Percentiles rank a stretch among this genome's conserved stretches.
Conservation (phyloP, 306 rosid genomes). For the Spatholobus suberectus region DNA sequence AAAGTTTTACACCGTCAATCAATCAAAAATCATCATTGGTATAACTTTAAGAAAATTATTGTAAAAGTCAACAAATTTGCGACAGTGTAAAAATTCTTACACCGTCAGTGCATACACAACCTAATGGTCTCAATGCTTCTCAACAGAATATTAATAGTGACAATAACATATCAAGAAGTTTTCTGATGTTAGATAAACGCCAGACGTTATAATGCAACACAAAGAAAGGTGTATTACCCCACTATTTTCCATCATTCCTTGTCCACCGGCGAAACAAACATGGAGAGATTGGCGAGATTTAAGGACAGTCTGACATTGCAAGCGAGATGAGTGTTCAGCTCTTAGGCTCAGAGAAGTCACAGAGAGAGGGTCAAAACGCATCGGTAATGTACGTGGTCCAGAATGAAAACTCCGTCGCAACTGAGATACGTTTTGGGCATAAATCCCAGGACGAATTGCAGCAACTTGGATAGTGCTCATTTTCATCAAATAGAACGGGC, state of each 20-base stretch:
- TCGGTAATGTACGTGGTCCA: slow-evolving; percentile 24
- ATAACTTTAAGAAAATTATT: too few relatives aligned
- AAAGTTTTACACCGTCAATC: too few relatives aligned
- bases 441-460: slow-evolving; percentile 36
- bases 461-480: slow-evolving; percentile 54
- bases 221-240: too few relatives aligned
- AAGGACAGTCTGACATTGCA: slow-evolving; percentile 40
- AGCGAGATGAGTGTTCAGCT: slow-evolving; percentile 32
- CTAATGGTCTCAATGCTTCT: not conserved
- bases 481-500: slow-evolving; percentile 15
- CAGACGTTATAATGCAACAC: too few relatives aligned
- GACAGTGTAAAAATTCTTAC: too few relatives aligned
- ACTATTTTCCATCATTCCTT: slow-evolving; percentile 58
- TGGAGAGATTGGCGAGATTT: slow-evolving; percentile 45
- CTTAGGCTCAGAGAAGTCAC: slow-evolving; percentile 21
- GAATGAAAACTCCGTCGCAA: slow-evolving; percentile 15
- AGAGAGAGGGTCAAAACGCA: slow-evolving; percentile 24
- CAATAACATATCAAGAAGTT: too few relatives aligned
- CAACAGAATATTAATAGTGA: not conserved
- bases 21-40: too few relatives aligned
- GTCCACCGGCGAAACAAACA: slow-evolving; percentile 61
- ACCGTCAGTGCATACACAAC: too few relatives aligned
- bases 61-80: too few relatives aligned
- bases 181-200: too few relatives aligned
- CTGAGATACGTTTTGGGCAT: slow-evolving; percentile 19